Conservation (phyloP, 805 yeast genomes). For the Suhomyces kilbournensis region DNA sequence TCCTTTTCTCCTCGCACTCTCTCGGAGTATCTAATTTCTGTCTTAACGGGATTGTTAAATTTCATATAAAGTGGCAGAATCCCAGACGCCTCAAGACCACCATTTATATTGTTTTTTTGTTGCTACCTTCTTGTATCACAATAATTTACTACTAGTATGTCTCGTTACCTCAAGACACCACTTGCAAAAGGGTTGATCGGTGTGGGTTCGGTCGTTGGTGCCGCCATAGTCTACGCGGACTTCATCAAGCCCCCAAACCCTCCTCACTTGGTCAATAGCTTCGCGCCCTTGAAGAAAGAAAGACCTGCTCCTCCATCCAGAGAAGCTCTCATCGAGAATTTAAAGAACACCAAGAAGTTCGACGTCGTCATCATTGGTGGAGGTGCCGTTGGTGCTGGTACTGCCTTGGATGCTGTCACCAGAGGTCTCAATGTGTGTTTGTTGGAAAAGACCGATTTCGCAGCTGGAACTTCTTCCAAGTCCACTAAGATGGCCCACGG, state of each 20-base stretch:
- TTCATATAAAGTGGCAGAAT: neutral
- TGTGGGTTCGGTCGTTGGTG: constrained; percentile 34
- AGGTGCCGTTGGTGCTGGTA: constrained; percentile 94
- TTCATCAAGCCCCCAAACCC: constrained; percentile 34
- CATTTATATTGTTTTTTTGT: neutral
- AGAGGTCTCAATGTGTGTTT: constrained; percentile 88
- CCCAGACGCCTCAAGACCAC: neutral
- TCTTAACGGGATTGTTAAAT: neutral
- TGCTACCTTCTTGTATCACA: neutral
- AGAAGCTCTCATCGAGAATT: constrained; percentile 46
- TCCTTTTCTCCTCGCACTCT: constrained; percentile 1
- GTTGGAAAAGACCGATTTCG: constrained; percentile 85
- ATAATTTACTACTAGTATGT: constrained; percentile 3
- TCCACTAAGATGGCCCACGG: constrained; percentile 97
- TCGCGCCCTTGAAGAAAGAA: constrained; percentile 44
- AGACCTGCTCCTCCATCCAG: constrained; percentile 56
- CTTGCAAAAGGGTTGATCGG: constrained; percentile 29
- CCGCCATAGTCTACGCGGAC: constrained; percentile 38
- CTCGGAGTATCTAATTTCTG: neutral
- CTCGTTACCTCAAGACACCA: constrained; percentile 7
- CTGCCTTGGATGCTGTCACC: constrained; percentile 86
- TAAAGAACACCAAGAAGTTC: constrained; percentile 46
- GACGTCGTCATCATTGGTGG: constrained; percentile 92
- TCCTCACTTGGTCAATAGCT: constrained; percentile 25
- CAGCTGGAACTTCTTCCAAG: constrained; percentile 89